Base-by-base conservation (phyloP, 768 basidiomycete genomes). In the Crepidotus variabilis region DNA sequence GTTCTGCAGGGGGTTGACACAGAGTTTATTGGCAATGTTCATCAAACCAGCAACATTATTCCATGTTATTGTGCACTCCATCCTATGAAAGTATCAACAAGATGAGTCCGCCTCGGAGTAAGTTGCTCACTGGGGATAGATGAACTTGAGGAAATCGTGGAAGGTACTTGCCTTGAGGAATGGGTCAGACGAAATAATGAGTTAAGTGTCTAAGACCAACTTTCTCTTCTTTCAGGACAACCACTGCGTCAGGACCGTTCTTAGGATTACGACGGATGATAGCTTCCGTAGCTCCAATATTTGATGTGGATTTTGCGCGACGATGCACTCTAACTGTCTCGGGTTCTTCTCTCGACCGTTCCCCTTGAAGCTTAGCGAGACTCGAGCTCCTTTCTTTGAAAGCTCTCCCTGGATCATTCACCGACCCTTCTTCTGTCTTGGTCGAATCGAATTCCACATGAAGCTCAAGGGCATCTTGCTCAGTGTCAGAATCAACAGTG, bases 1-100 rank as follows among this genome's bases (percentile, higher is more conserved):
- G 45, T 81, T 81, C 65, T 92, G 90, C 39, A 97, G 77, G 2
- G 88, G 75, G 1, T 90, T 86, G 4, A 92, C 90, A 59, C 89
- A 90, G 54, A 96, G 84, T 66, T 94, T 95, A 71, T 91, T 86
- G 2, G 92, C 86, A 20, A 96, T 88, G 65, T 94, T 92, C 84
- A 94, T 89, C 43, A 93, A 80, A 39, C 88, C 87, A 63, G 92
- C 93, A 23, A 93, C 95, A 68, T 97, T 97, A 63, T 92, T 90
- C 92, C 94, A 98, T 0, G 92, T 89, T 53, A 96, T 94, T 8
- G 91, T 91, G 72, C 94, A 96, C 60, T 94, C 90, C 54, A 95
- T 57, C 52, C 67, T 68, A 89, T 91, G 63, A 24, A 46, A 10
- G 36, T 50, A 33, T 51, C 62, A 47, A 14, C 39, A 46, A 22